A percentile compares a stretch with the other conserved stretches of the same genome.
Evolutionary conservation across 2,329 filamentous ascomycete species (phyloP).

Genomic region (Cladosporium colombiae): DNA sequence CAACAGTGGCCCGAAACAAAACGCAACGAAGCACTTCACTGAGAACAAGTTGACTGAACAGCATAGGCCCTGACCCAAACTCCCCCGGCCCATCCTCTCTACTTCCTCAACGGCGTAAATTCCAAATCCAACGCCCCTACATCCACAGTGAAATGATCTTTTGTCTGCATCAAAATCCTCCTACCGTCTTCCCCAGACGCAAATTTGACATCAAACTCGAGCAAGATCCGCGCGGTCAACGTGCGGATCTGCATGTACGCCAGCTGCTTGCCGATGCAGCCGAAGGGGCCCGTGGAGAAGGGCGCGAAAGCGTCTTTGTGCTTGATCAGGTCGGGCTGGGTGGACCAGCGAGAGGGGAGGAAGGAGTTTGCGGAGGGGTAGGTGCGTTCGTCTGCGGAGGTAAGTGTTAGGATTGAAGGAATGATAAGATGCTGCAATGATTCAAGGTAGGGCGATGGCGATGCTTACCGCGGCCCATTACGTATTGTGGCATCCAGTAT

Average conservation of each 20-base stretch:
- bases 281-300: slow-evolving; percentile 37
- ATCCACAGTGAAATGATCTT: slow-evolving; percentile 42
- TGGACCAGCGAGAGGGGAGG: slow-evolving; percentile 42
- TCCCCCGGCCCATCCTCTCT: background rate
- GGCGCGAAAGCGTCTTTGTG: slow-evolving; percentile 39
- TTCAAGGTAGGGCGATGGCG: too few species aligned
- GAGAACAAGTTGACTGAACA: background rate
- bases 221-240: slow-evolving; percentile 38
- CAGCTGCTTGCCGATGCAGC: slow-evolving; percentile 42
- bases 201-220: slow-evolving; percentile 40
- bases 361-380: slow-evolving; percentile 35
- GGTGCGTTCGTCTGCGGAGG: slow-evolving; percentile 27
- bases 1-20: too few species aligned
- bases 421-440: background rate
- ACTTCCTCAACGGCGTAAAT: slow-evolving; percentile 23
- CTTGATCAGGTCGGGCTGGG: slow-evolving; percentile 37
- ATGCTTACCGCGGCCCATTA: slow-evolving; percentile 29
- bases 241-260: slow-evolving; percentile 42
- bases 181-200: slow-evolving; percentile 41
- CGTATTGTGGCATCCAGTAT: slow-evolving; percentile 26
- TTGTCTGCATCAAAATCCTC: slow-evolving; percentile 35
- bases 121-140: slow-evolving; percentile 31
- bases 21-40: too few species aligned
- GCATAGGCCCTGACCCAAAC: background rate
- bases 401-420: background rate